Base-by-base conservation (phyloP, 1,284 basidiomycete genomes). In the Boletellus deceptivus region DNA sequence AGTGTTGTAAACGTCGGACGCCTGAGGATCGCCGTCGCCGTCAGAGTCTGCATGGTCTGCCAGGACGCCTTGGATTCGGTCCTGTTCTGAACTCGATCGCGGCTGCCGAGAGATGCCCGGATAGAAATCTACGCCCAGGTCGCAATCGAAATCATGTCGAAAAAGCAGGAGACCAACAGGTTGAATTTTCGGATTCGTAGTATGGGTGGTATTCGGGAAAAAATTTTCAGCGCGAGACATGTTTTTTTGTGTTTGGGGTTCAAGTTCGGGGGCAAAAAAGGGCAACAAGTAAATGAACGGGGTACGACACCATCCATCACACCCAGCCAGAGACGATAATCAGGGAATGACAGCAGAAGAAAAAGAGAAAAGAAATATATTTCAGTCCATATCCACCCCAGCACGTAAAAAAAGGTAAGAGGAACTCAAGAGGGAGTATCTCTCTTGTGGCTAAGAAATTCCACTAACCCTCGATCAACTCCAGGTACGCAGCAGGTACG, bases 401-500 rank as follows among this genome's bases (percentile, higher is more conserved):
- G 59, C 69, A 70, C 68, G 68, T 65, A 74, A 72, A 70, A 71
- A 31, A 31, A 76, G 68, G 76, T 78, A 77, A 83, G 72, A 71
- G 71, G 74, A 70, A 82, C 75, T 77, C 72, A 78, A 76, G 74
- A 40, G 42, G 66, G 70, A 65, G 61, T 58, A 67, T 45, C 42
- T 51, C 43, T 50, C 43, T 48, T 33, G 24, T 52, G 50, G 41
- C 49, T 50, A 63, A 59, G 34, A 67, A 57, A 65, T 68, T 63
- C 55, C 70, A 93, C 91, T 93, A 86, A 93, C 91, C 91, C 80
- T 87, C 84, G 61, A 77, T 75, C 60, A 88, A 69, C 70, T 95
- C 89, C 66, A 98, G 70, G 67, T 96, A 97, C 17, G 86, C 83
- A 37, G 92, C 91, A 42, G 94, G 94, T 4, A 94, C 91, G 62